Conservation (phyloP, 1,284 basidiomycete genomes). For the Erythrobasidium hasegawianum region DNA sequence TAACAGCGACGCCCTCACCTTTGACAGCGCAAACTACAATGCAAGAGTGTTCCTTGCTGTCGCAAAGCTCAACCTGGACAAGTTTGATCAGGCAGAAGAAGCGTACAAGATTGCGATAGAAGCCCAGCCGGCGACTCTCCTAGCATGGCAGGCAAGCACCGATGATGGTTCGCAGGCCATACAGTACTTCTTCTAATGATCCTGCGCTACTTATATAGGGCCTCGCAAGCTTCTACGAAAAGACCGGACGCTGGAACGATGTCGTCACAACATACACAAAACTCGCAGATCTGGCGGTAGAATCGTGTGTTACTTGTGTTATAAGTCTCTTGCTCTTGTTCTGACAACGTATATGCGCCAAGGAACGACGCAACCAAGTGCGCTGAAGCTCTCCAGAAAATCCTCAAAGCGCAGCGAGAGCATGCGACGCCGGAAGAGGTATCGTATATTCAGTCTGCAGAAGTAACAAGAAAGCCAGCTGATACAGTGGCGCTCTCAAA, state of each 20-base stretch:
- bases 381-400: conserved; percentile 71
- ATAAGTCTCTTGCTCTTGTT: background rate
- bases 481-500: conserved; percentile 49
- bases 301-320: background rate
- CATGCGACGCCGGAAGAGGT: conserved; percentile 64
- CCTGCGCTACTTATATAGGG: conserved; percentile 41
- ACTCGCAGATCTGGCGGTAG: conserved; percentile 34
- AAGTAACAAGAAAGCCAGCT: conserved; percentile 10
- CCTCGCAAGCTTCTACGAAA: conserved; percentile 49
- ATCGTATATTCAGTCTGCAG: conserved; percentile 12
- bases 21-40: conserved; percentile 43
- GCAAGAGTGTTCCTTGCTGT: conserved; percentile 72
- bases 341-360: too few species aligned
- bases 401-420: conserved; percentile 63
- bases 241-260: conserved; percentile 46
- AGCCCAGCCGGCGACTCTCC: conserved; percentile 44
- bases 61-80: conserved; percentile 66
- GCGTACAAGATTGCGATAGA: conserved; percentile 52
- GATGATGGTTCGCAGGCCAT: too few species aligned
- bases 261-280: conserved; percentile 44
- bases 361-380: conserved; percentile 75
- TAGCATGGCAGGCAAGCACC: conserved; percentile 48
- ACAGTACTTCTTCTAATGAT: background rate
- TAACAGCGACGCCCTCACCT: conserved; percentile 41
- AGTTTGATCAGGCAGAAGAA: conserved; percentile 71